Evolutionary conservation across 2,329 filamentous ascomycete species (phyloP), one percentile per base, ranked within the genome.

Genomic region (Talaromyces verruculosus): DNA sequence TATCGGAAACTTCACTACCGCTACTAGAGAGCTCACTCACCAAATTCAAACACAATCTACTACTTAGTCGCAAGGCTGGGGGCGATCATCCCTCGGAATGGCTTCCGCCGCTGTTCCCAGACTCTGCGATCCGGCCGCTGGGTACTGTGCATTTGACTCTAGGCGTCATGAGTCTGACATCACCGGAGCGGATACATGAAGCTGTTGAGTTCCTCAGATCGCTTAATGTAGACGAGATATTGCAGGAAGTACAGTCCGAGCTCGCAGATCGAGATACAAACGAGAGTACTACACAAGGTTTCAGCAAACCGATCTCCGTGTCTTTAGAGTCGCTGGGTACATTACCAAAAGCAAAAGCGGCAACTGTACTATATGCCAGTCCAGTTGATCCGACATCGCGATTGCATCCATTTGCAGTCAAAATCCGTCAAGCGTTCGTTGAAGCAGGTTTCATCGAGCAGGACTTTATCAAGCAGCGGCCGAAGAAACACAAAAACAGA

Each of bases 71-170:
- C 63, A 66, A 49, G 35, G 66, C 43, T 33, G 57, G 53, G 35
- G 65, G 37, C 55, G 62, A 64, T 51, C 67, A 41, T 64, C 55
- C 39, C 30, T 66, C 62, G 63, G 68, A 64, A 51, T 67, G 51
- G 53, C 63, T 55, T 33, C 80, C 67, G 30, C 69, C 74, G 1
- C 81, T 81, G 5, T 79, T 94, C 10, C 90, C 91, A 0, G 75
- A 81, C 37, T 84, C 84, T 64, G 92, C 92, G 1, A 80, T 97
- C 61, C 83, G 93, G 33, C 92, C 92, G 0, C 78, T 91, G 0
- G 91, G 91, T 0, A 93, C 92, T 0, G 78, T 97, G 58, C 94
- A 98, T 77, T 81, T 96, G 2, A 97, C 93, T 0, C 83, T 97
- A 0, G 93, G 93, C 0, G 91, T 96, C 1, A 93, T 97, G 90